A percentile compares a stretch with the other conserved stretches of the same genome.
These are phyloP conservation scores for Dentipellis sp. DNA, from an alignment of 768 basidiomycete species.

Conservation along the genomic window DNA sequence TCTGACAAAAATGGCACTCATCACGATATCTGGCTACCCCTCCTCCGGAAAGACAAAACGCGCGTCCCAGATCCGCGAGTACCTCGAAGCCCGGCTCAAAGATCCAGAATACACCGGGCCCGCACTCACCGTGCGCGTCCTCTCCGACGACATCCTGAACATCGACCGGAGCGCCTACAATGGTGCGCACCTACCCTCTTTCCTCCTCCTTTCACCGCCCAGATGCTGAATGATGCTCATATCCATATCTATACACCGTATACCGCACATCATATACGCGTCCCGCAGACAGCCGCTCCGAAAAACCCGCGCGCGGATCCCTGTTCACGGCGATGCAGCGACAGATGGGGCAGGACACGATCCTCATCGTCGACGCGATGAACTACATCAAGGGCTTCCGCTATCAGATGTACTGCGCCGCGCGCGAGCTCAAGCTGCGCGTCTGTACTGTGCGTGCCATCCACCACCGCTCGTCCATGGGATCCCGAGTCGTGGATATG, in stretches of 20 bases:
- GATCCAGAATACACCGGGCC: slow-evolving; percentile 47
- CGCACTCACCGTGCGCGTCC: slow-evolving; percentile 31
- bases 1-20: slow-evolving; percentile 61
- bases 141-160: slow-evolving; percentile 70
- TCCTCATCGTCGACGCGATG: slow-evolving; percentile 83
- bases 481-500: background rate
- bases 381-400: slow-evolving; percentile 99
- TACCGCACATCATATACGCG: background rate
- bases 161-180: slow-evolving; percentile 62
- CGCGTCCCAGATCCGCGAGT: slow-evolving; percentile 49
- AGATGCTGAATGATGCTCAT: background rate
- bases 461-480: background rate
- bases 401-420: slow-evolving; percentile 97
- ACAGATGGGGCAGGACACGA: slow-evolving; percentile 56
- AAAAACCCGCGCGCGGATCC: slow-evolving; percentile 82
- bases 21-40: slow-evolving; percentile 86
- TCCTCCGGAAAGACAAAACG: slow-evolving; percentile 80
- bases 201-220: background rate
- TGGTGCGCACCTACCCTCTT: slow-evolving; percentile 34
- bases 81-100: slow-evolving; percentile 44
- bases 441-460: slow-evolving; percentile 68
- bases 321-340: slow-evolving; percentile 81
- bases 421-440: slow-evolving; percentile 76
- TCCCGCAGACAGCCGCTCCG: slow-evolving; percentile 56
- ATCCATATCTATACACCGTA: background rate